Percentiles rank a stretch among this genome's conserved stretches.
Conservation (phyloP, 768 basidiomycete species). For the Daedalea quercina region DNA sequence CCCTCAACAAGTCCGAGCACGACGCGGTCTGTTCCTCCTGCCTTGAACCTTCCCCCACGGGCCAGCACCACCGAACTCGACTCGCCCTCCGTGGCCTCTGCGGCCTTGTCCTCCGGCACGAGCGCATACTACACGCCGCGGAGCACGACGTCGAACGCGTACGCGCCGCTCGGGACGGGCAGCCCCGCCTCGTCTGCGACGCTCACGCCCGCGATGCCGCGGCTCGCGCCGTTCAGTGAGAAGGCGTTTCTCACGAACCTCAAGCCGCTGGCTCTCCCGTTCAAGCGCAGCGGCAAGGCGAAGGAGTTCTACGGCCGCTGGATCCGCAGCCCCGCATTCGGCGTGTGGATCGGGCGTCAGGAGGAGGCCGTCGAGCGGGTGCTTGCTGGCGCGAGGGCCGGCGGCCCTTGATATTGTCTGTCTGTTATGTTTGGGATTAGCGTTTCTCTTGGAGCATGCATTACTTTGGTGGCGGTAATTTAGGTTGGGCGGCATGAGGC, state of each 20-base stretch:
- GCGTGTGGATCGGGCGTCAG: conserved; percentile 71
- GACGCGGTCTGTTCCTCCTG: not conserved
- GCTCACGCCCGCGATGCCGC: conserved; percentile 11
- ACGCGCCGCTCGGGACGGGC: not conserved
- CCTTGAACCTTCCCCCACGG: not conserved
- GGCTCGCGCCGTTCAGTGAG: conserved; percentile 67
- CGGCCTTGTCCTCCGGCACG: not conserved
- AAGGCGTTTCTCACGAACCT: conserved; percentile 67
- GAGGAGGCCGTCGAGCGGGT: conserved; percentile 62
- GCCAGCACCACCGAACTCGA: not conserved
- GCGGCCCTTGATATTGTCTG: not conserved
- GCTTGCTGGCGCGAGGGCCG: conserved; percentile 25
- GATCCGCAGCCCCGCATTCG: conserved; percentile 72
- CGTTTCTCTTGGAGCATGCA: not conserved
- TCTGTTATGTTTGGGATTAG: not conserved
- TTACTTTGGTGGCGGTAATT: not conserved
- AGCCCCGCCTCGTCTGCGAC: conserved; percentile 20
- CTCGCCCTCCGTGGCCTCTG: not conserved
- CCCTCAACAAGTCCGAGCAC: not conserved
- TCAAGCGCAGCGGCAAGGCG: conserved; percentile 57
- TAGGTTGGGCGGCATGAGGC: not conserved
- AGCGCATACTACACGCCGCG: not conserved
- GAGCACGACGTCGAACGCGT: not conserved
- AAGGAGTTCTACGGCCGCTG: conserved; percentile 75
- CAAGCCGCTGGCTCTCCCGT: conserved; percentile 64